Percentiles rank a stretch among this genome's conserved stretches.
These are phyloP conservation scores for Phytophthora constricta DNA, from an alignment of 352 stramenopile genomes.

Conservation along the genomic window DNA sequence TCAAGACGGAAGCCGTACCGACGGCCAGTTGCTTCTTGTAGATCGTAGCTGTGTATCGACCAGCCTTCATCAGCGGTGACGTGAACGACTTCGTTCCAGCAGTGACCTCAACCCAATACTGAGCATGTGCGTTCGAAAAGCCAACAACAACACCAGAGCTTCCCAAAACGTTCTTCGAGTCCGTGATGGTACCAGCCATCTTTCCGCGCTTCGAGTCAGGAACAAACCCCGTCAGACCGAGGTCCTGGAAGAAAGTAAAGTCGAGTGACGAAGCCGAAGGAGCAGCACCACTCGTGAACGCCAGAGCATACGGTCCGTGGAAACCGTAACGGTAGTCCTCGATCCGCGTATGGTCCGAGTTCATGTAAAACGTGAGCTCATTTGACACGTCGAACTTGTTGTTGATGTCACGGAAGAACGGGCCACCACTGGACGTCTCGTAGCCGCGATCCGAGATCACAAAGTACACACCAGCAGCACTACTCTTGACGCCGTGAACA, in stretches of 20 bases:
- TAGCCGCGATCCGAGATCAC: conserved; percentile 55
- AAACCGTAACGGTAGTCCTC: conserved; percentile 65
- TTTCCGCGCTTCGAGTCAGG: conserved; percentile 36
- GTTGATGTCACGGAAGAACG: conserved; percentile 69
- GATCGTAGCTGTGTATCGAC: conserved; percentile 50
- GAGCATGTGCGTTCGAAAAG: conserved; percentile 45
- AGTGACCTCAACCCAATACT: conserved; percentile 49
- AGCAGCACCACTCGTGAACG: conserved; percentile 44
- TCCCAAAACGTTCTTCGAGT: conserved; percentile 35
- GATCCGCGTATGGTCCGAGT: conserved; percentile 63
- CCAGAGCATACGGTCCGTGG: conserved; percentile 55
- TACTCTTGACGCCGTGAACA: conserved; percentile 48
- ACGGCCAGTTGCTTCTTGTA: conserved; percentile 62
- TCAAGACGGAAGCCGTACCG: conserved; percentile 26
- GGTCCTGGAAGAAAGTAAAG: conserved; percentile 55
- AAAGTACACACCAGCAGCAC: conserved; percentile 51
- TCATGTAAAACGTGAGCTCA: conserved; percentile 68
- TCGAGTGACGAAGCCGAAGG: conserved; percentile 29
- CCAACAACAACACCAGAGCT: conserved; percentile 37
- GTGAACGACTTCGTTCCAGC: conserved; percentile 36
- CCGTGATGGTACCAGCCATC: conserved; percentile 43
- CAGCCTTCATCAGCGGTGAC: conserved; percentile 53
- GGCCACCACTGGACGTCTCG: conserved; percentile 50
- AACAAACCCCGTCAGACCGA: conserved; percentile 46
- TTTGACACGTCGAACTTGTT: conserved; percentile 57